A percentile compares a stretch with the other conserved stretches of the same genome.
phyloP scores from a whole-genome alignment of 768 basidiomycete species.

The Naganishia vaughanmartiniae region DNA sequence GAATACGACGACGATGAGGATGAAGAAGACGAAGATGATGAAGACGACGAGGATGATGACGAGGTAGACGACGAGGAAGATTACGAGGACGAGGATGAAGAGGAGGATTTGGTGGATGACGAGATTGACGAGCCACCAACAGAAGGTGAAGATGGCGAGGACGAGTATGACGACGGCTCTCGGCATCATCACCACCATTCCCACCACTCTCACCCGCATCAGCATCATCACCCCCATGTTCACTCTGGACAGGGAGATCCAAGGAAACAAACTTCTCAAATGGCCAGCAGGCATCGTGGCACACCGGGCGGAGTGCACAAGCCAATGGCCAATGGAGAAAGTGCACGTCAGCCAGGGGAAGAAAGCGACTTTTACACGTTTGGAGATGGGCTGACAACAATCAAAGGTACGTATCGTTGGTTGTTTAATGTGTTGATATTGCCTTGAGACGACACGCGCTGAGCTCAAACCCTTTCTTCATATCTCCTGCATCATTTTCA shows the following conservation, averaged over 20 bases:
- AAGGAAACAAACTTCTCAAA: conserved; percentile 11
- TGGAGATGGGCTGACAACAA: conserved; percentile 71
- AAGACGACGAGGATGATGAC: conserved; percentile 40
- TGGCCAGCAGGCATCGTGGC: conserved; percentile 28
- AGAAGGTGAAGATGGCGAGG: conserved; percentile 60
- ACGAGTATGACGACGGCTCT: conserved; percentile 58
- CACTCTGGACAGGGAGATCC: conserved; percentile 2
- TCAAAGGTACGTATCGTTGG: conserved; percentile 55
- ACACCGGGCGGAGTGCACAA: conserved; percentile 22
- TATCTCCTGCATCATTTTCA: not conserved
- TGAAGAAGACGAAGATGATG: conserved; percentile 45
- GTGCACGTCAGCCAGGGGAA: conserved; percentile 31
- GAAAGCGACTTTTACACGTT: conserved; percentile 74
- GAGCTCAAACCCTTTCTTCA: conserved; percentile 15
- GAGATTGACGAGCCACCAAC: conserved; percentile 62
- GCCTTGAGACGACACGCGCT: not conserved
- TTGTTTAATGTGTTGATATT: not conserved
- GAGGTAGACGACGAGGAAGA: conserved; percentile 61
- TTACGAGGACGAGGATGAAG: conserved; percentile 55
- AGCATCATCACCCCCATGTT: conserved; percentile 30
- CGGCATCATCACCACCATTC: conserved; percentile 32
- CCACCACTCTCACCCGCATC: conserved; percentile 31
- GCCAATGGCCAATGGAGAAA: conserved; percentile 16
- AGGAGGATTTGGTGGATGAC: conserved; percentile 55
- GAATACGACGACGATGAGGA: conserved; percentile 48